Conservation (phyloP, 805 yeast genomes). For the Metschnikowia cubensis region DNA sequence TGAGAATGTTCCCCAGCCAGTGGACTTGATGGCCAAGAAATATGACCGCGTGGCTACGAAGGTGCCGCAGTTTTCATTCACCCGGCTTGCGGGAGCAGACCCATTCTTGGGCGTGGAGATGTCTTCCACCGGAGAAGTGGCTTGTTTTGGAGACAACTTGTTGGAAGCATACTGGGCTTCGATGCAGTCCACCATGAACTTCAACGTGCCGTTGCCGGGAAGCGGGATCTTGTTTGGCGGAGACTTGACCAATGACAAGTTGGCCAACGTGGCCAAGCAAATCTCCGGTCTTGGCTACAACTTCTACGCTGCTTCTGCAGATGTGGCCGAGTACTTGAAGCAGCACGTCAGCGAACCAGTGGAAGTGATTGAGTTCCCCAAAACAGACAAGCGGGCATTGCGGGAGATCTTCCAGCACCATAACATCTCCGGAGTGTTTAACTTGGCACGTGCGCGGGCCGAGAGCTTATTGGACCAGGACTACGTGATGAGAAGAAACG, state of each 20-base stretch:
- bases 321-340: conserved; percentile 66
- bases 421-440: conserved; percentile 83
- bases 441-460: conserved; percentile 88
- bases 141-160: conserved; percentile 85
- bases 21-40: conserved; percentile 70
- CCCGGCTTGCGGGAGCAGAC: conserved; percentile 98
- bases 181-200: conserved; percentile 95
- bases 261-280: conserved; percentile 70
- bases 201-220: conserved; percentile 89
- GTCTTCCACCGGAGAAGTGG: conserved; percentile 99
- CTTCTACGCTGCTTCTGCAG: conserved; percentile 70
- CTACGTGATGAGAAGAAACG: conserved; percentile 98
- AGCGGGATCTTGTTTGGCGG: conserved; percentile 92
- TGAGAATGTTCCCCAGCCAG: conserved; percentile 71
- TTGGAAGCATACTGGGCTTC: conserved; percentile 97
- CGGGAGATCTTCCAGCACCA: conserved; percentile 89
- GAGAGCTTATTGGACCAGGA: conserved; percentile 81
- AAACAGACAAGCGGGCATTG: conserved; percentile 85
- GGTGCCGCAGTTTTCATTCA: conserved; percentile 98
- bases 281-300: conserved; percentile 76
- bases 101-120: conserved; percentile 98
- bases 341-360: conserved; percentile 44
- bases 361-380: conserved; percentile 83
- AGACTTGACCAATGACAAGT: conserved; percentile 65
- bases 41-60: conserved; percentile 91